Evolutionary conservation across 495 filamentous ascomycete species (phyloP).

Genomic region (Recurvomyces mirabilis): DNA sequence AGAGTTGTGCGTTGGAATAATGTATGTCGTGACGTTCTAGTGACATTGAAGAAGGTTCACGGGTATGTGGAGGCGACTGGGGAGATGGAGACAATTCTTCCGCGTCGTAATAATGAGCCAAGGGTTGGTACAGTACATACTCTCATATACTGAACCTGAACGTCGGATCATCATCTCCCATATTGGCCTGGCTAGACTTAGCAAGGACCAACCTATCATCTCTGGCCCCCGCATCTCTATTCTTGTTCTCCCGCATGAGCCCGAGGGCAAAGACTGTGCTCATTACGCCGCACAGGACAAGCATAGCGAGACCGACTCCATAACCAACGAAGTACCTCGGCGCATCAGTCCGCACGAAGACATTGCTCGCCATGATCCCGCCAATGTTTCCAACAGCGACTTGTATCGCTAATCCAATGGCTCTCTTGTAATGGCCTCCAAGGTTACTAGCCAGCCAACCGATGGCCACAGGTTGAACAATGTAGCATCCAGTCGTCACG

Average conservation of each 20-base stretch:
- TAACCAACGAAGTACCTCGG: constrained; percentile 33
- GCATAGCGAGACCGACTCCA: constrained; percentile 32
- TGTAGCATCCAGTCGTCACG: constrained; percentile 8
- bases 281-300: constrained; percentile 37
- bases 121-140: no score
- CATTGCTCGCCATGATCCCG: constrained; percentile 6
- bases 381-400: constrained; percentile 8
- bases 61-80: no score
- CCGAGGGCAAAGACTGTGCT: constrained; percentile 34
- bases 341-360: constrained; percentile 24
- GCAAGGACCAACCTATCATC: constrained; percentile 36
- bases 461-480: constrained; percentile 2
- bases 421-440: constrained; percentile 9
- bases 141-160: constrained; percentile 35
- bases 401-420: constrained; percentile 8
- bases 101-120: no score
- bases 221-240: constrained; percentile 37
- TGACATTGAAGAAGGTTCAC: no score
- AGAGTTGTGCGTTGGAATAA: no score
- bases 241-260: constrained; percentile 25
- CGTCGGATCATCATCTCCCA: constrained; percentile 48
- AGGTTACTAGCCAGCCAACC: constrained; percentile 10
- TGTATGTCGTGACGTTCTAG: no score
- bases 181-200: constrained; percentile 39
- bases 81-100: no score